Base-by-base conservation (phyloP, 176 grass and related monocot species). In the Canna indica region DNA sequence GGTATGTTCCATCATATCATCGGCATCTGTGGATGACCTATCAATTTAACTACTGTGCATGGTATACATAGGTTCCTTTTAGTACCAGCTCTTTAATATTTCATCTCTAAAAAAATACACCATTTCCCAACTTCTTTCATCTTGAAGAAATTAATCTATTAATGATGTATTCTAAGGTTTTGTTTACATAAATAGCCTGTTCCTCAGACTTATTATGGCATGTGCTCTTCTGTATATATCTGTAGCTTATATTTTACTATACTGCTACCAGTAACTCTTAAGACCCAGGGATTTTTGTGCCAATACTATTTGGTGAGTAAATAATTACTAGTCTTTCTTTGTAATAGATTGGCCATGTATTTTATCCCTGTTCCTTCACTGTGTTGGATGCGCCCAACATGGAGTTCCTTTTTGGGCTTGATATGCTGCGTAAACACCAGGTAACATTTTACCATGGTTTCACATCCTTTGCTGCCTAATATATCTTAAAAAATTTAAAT, bases 371-470 rank as follows among this genome's bases (percentile, higher is more conserved):
- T 66, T 99, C 94, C 36, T 99, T 99, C 80, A 99, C 94, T 10
- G 94, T 99, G 72, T 82, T 99, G 82, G 94, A 99, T 82, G 94
- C 89, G 59, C 86, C 84, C 0, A 99, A 99, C 76, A 93, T 99
- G 94, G 94, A 99, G 70, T 99, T 99, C 73, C 84, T 99, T 74
- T 99, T 99, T 41, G 94, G 94, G 31, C 94, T 99, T 80, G 94
- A 99, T 86, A 99, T 99, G 94, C 85, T 99, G 34, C 89, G 94
- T 27, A 99, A 99, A 65, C 94, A 99, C 88, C 94, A 99, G 80
- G 94, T 99, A 79, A 80, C 75, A 68, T 56, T 53, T 62, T 74
- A 31, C 59, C 59, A 72, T 73, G 39, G 27, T 67, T 72, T 12
- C 39, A 13, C 15, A 54, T 68, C 27, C 34, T 79, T 86, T 46